A percentile compares a stretch with the other conserved stretches of the same genome.
Conservation (phyloP, 306 rosid genomes). For the Cicer pinnatifidum region DNA sequence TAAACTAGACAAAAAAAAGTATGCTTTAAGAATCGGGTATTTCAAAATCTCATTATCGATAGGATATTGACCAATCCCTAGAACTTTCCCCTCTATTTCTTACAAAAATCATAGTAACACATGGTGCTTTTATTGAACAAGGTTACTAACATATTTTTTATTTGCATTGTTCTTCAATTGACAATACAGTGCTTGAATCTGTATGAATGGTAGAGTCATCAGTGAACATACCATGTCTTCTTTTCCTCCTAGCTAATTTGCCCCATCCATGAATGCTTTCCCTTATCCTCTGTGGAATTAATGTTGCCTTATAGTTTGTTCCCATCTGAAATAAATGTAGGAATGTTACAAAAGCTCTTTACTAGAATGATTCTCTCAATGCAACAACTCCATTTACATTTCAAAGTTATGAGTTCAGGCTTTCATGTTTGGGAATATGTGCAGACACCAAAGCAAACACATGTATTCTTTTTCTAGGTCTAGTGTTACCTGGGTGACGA, state of each 20-base stretch:
- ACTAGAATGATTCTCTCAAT: background rate
- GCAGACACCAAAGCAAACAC: background rate
- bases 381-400: constrained; percentile 20
- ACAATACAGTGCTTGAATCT: constrained; percentile 77
- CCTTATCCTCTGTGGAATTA: constrained; percentile 83
- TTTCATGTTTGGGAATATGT: background rate
- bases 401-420: background rate
- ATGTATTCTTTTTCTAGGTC: background rate
- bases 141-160: no score
- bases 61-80: background rate
- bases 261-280: constrained; percentile 95
- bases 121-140: no score
- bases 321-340: constrained; percentile 75
- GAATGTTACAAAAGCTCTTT: constrained; percentile 27
- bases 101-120: constrained; percentile 16
- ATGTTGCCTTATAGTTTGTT: constrained; percentile 92
- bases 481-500: constrained; percentile 84
- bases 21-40: constrained; percentile 26
- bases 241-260: constrained; percentile 78
- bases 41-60: constrained; percentile 18
- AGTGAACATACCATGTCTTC: constrained; percentile 65
- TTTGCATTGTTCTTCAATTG: constrained; percentile 78
- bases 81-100: background rate
- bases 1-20: constrained; percentile 58
- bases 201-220: constrained; percentile 84